Percentiles rank a stretch among this genome's conserved stretches.
Conservation (phyloP, 179 eudicot genomes). For the Beta lomatogona region DNA sequence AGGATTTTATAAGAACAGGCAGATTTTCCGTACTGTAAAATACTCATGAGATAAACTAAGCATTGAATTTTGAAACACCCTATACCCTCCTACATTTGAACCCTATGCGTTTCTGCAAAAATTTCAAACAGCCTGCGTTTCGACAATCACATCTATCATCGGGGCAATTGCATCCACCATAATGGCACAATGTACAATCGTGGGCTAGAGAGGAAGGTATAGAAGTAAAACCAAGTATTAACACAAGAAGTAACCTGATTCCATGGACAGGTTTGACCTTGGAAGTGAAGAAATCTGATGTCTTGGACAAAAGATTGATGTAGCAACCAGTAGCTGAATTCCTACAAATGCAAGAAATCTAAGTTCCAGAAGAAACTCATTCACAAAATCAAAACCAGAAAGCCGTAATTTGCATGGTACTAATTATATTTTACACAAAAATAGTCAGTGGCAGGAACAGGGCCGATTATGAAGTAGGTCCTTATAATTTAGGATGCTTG, state of each 20-base stretch:
- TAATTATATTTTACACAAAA: too few relatives aligned
- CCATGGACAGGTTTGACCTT: neutral
- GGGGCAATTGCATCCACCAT: neutral
- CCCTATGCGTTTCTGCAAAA: too few relatives aligned
- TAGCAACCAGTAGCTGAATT: conserved; percentile 10
- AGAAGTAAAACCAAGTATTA: neutral
- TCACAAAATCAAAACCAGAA: neutral
- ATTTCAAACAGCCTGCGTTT: neutral
- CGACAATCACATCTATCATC: neutral
- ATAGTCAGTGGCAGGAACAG: too few relatives aligned
- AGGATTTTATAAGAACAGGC: neutral
- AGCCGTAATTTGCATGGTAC: too few relatives aligned
- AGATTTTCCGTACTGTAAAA: neutral
- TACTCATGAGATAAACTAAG: neutral
- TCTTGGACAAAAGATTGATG: neutral
- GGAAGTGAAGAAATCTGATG: neutral
- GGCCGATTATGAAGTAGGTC: too few relatives aligned
- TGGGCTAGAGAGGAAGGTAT: neutral
- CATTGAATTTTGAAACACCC: neutral
- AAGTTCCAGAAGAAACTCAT: conserved; percentile 1
- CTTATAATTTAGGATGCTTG: too few relatives aligned
- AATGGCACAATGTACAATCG: neutral
- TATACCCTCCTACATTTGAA: too few relatives aligned
- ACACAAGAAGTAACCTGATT: neutral
- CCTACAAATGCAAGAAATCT: neutral